A percentile compares a stretch with the other conserved stretches of the same genome.
These are phyloP conservation scores for Fusarium caatingaense DNA, from an alignment of 2,329 filamentous ascomycete genomes.

Conservation along the genomic window DNA sequence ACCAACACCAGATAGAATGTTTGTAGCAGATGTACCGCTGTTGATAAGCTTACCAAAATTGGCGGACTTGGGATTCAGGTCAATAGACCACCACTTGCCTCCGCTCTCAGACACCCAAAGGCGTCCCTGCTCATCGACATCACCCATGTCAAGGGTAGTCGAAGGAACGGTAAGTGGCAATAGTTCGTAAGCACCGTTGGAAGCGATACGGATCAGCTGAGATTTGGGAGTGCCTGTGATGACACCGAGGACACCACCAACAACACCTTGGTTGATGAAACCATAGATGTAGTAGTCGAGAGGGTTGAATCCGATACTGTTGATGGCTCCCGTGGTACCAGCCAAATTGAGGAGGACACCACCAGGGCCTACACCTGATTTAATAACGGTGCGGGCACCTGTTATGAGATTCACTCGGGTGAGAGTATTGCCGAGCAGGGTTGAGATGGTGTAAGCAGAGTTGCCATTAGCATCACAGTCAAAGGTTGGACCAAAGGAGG, in stretches of 20 bases:
- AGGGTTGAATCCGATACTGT: slow-evolving; percentile 6
- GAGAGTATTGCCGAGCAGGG: slow-evolving; percentile 5
- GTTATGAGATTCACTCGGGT: not conserved
- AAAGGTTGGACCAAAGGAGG: slow-evolving; percentile 7
- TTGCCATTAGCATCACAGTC: slow-evolving; percentile 4
- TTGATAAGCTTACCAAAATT: slow-evolving; percentile 4
- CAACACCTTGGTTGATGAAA: not conserved
- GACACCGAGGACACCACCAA: not conserved
- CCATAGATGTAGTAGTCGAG: slow-evolving; percentile 14
- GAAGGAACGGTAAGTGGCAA: not conserved
- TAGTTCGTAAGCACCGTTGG: not conserved
- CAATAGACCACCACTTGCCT: slow-evolving; percentile 9
- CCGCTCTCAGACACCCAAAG: slow-evolving; percentile 9
- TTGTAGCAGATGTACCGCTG: slow-evolving; percentile 1
- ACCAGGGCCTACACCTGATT: slow-evolving; percentile 1
- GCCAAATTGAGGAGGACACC: not conserved
- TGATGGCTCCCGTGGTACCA: slow-evolving; percentile 1
- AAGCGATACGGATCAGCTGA: slow-evolving; percentile 3
- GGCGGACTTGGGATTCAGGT: not conserved
- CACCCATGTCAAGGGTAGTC: slow-evolving; percentile 2
- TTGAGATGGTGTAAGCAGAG: not conserved
- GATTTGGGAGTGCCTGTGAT: not conserved
- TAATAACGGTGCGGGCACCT: not conserved
- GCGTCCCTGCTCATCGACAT: slow-evolving; percentile 6
- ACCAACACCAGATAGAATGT: not conserved